Base-by-base conservation (phyloP, 2,329 filamentous ascomycete species). In the Leptosphaerulina australis region DNA sequence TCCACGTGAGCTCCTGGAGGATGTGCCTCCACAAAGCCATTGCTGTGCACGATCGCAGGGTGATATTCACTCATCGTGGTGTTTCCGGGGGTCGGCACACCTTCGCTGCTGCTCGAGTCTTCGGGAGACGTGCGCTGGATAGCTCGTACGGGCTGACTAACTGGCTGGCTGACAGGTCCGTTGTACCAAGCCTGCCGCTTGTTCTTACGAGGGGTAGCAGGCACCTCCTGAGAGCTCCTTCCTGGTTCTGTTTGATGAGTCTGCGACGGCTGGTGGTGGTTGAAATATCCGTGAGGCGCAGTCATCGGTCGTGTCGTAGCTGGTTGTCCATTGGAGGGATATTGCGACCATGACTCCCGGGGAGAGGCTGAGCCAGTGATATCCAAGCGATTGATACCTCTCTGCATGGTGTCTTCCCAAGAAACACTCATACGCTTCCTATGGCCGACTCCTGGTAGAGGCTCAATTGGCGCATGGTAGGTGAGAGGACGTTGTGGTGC, bases 161-260 rank as follows among this genome's bases (percentile, higher is more conserved):
- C 43, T 11, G 48, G 48, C 45, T 65, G 53, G 26, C 60, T 53
- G 14, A 76, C 55, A 20, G 80, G 80, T 9, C 80, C 81, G 50
- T 89, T 84, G 62, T 90, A 90, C 87, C 88, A 91, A 1, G 81
- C 88, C 51, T 87, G 85, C 2, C 88, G 81, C 65, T 88, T 89
- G 22, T 76, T 76, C 55, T 83, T 84, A 7, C 83, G 79, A 3
- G 82, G 77, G 0, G 82, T 84, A 8, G 79, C 75, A 25, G 72
- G 70, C 26, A 53, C 67, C 50, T 72, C 70, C 58, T 69, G 74
- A 56, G 59, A 74, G 51, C 68, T 70, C 63, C 65, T 57, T 64
- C 58, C 57, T 62, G 66, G 55, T 63, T 62, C 73, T 71, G 58
- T 70, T 14, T 58, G 62, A 14, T 64, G 58, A 20, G 62, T 53